phyloP scores from a whole-genome alignment of 495 filamentous ascomycete species.

The Penicillium canariense region DNA sequence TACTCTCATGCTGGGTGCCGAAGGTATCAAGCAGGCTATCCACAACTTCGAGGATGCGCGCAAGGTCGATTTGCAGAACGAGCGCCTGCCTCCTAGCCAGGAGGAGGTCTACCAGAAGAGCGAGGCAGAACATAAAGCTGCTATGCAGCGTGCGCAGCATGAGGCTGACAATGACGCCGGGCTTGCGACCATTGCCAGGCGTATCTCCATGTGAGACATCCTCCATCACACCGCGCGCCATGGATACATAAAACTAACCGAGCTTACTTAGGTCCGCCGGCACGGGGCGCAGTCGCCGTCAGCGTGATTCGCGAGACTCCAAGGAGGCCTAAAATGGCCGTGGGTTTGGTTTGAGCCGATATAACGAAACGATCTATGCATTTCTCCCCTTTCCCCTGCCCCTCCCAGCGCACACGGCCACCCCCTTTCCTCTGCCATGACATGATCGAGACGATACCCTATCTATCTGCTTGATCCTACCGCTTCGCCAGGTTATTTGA shows the following conservation, averaged over 20 bases:
- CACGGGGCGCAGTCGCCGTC: constrained; percentile 36
- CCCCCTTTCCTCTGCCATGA: constrained; percentile 21
- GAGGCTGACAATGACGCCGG: constrained; percentile 91
- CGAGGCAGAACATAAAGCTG: constrained; percentile 74
- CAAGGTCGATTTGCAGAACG: constrained; percentile 96
- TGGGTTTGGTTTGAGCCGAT: constrained; percentile 19
- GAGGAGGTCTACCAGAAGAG: constrained; percentile 83
- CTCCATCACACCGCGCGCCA: neutral
- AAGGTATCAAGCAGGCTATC: constrained; percentile 99
- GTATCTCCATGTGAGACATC: constrained; percentile 88
- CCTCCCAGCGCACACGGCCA: constrained; percentile 24
- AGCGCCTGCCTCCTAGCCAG: constrained; percentile 84
- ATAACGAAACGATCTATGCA: constrained; percentile 32
- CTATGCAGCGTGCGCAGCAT: constrained; percentile 74
- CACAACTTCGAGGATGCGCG: constrained; percentile 95
- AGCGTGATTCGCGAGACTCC: constrained; percentile 24
- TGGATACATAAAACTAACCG: constrained; percentile 9
- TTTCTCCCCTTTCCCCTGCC: constrained; percentile 22
- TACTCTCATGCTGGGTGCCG: constrained; percentile 95
- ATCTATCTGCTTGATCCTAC: constrained; percentile 26
- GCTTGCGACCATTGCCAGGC: constrained; percentile 77
- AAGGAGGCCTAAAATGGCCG: constrained; percentile 26
- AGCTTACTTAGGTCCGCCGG: constrained; percentile 36
- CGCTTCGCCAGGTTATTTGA: constrained; percentile 15
- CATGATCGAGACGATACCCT: constrained; percentile 34